Conservation (phyloP, 2,329 filamentous ascomycete species). For the Karstenula rhodostoma region DNA sequence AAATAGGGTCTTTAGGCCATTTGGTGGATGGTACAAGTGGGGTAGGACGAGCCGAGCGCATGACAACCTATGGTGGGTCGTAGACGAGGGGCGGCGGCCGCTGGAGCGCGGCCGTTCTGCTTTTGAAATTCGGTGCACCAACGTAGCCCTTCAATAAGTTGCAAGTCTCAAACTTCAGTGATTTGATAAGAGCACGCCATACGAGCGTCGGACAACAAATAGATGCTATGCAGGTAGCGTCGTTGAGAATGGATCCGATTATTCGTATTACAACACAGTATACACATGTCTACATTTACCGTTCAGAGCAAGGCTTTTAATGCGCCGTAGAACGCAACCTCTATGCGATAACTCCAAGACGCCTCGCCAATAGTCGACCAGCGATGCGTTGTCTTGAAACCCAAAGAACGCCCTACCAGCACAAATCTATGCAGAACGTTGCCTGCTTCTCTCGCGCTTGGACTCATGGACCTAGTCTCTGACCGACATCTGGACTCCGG, state of each 20-base stretch:
- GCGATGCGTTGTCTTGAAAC: background rate
- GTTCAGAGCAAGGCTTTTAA: background rate
- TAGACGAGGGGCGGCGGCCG: too few species aligned
- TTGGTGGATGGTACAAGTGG: too few species aligned
- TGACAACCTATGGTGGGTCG: too few species aligned
- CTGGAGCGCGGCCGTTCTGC: too few species aligned
- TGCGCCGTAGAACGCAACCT: background rate
- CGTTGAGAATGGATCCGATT: background rate
- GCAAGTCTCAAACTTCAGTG: background rate
- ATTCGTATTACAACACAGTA: background rate
- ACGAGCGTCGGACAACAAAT: background rate
- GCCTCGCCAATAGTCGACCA: background rate
- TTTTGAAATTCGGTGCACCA: too few species aligned
- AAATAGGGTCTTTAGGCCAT: too few species aligned
- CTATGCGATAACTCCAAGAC: background rate
- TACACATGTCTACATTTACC: background rate
- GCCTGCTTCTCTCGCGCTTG: background rate
- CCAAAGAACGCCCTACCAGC: background rate
- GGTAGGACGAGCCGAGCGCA: too few species aligned
- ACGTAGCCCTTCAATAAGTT: too few species aligned
- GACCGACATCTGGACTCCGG: conserved; percentile 41
- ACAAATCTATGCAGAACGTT: background rate
- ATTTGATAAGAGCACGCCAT: background rate
- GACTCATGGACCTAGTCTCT: conserved; percentile 36
- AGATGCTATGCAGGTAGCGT: background rate